Base-by-base conservation (phyloP, 2,329 filamentous ascomycete species). In the Trichoderma sp. region DNA sequence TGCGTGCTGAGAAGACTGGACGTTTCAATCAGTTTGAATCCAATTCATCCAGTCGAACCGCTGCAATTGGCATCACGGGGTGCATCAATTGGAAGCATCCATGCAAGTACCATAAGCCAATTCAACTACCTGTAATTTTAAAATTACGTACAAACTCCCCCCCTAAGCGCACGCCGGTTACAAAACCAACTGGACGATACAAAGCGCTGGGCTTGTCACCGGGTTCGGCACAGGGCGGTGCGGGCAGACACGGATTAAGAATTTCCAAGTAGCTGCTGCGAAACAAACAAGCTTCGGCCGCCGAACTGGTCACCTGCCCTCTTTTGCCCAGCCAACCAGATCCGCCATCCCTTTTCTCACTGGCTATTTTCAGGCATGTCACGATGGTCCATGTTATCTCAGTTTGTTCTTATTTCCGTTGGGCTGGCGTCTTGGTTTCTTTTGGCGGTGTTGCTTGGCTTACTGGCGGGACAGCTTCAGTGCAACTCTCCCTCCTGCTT, bases 201-300 rank as follows among this genome's bases (percentile, higher is more conserved):
- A 43, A 9, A n/a, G 15, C 12, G 39, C 4, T 32, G 21, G 30
- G n/a, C 51, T 56, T 56, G 43, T 15, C 63, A 18, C 32, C 36
- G 26, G 43, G 39, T 30, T 70, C 43, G 67, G 67, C 67, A 70
- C 53, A 63, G 47, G 58, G 67, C 58, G 56, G 67, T 39, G 67
- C 67, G 67, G 67, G 67, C 67, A 70, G 67, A 62, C 26, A 70
- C 67, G 67, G 39, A 34, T 36, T 18, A n/a, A 21, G 12, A 11
- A 32, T 47, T 32, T 21, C 5, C 8, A 32, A 47, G 34, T 36
- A 21, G 36, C 36, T 51, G 28, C 57, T 32, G 30, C 18, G 18
- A 34, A 60, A 15, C 24, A n/a, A 60, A 58, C 53, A 58, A 58
- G 53, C 53, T 58, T 58, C 53, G n/a, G 53, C 53, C 53, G 28